phyloP scores from a whole-genome alignment of 208 protist species.

The Leishmania amazonensis region DNA sequence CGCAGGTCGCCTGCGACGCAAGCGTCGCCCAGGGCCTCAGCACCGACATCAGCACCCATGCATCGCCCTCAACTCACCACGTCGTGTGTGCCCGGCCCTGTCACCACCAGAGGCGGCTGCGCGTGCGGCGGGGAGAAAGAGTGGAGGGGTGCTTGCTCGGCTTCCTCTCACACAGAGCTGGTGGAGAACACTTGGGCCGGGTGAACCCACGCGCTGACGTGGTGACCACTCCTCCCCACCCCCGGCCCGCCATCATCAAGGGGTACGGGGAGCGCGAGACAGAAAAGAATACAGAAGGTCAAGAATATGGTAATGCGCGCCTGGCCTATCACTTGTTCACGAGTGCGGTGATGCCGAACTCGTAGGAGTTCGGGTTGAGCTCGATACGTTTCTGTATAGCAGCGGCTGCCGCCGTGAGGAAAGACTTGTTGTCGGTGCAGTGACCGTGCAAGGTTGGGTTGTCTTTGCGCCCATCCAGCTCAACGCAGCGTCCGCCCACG shows the following conservation, averaged over 20 bases:
- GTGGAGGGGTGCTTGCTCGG: not conserved
- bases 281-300: not conserved
- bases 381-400: conserved; percentile 82
- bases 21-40: too few relatives aligned
- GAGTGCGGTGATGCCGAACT: conserved; percentile 85
- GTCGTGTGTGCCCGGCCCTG: not conserved
- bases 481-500: conserved; percentile 85
- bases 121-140: not conserved
- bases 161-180: not conserved
- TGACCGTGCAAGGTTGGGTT: conserved; percentile 83
- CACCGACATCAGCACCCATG: not conserved
- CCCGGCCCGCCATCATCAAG: too few relatives aligned
- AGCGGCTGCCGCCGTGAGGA: conserved; percentile 68
- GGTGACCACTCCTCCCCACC: too few relatives aligned
- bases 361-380: conserved; percentile 54
- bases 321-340: conserved; percentile 24
- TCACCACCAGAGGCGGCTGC: not conserved
- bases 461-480: conserved; percentile 94
- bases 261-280: not conserved
- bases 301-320: not conserved
- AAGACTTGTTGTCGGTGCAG: conserved; percentile 53
- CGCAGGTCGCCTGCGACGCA: not conserved
- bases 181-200: not conserved
- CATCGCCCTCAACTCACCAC: conserved; percentile 1
- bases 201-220: not conserved